These are phyloP conservation scores for Flaveria linearis DNA, from an alignment of 129 eudicot genomes.

Conservation along the genomic window DNA sequence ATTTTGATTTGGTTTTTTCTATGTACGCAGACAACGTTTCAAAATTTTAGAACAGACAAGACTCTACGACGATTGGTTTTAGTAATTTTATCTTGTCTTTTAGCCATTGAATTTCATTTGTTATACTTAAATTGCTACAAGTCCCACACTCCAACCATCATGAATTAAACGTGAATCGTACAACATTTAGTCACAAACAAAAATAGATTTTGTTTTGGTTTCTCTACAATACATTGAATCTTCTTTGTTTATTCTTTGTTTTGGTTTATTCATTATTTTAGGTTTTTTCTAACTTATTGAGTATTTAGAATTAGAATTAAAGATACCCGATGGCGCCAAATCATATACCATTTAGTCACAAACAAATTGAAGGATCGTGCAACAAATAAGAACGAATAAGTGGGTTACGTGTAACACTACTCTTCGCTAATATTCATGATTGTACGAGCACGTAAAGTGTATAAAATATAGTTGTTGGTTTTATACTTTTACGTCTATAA, in stretches of 20 bases:
- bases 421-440: no score
- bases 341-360: no score
- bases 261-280: no score
- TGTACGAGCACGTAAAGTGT: no score
- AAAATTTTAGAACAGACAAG: neutral
- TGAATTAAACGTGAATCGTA: slow-evolving; percentile 19
- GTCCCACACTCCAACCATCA: neutral
- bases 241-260: neutral
- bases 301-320: no score
- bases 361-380: no score
- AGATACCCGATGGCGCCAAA: no score
- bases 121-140: neutral
- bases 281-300: no score
- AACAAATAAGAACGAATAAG: no score
- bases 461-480: no score
- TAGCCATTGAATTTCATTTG: neutral
- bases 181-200: neutral
- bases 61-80: neutral
- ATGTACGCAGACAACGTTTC: slow-evolving; percentile 10
- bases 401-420: no score
- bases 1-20: neutral
- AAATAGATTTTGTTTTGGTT: slow-evolving; percentile 24
- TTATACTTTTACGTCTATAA: no score
- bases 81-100: neutral
- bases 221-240: slow-evolving; percentile 24